Percentiles rank a stretch among this genome's conserved stretches.
phyloP scores from a whole-genome alignment of 139 green algal species.

The Coelastrella sp. region DNA sequence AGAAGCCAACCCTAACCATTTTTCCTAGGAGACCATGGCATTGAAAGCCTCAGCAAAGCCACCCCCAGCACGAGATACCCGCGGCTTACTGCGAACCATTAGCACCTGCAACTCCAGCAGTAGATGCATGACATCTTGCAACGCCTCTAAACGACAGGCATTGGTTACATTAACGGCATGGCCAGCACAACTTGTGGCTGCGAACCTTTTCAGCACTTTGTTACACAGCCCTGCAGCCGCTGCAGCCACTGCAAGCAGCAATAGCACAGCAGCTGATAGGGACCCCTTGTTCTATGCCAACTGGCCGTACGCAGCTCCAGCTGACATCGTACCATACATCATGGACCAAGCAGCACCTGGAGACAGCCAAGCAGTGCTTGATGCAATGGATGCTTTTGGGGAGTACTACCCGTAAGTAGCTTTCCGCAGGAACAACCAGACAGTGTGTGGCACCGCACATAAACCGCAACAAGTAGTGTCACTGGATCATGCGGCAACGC shows the following conservation, averaged over 20 bases:
- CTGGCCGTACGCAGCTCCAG: conserved; percentile 31
- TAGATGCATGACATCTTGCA: too few species aligned
- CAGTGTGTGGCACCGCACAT: too few species aligned
- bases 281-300: conserved; percentile 41
- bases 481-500: too few species aligned
- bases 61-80: too few species aligned
- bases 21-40: too few species aligned
- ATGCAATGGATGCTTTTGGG: conserved; percentile 39
- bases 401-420: conserved; percentile 43
- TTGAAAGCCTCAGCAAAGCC: too few species aligned
- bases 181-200: neutral
- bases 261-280: neutral
- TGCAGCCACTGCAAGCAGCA: neutral
- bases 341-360: conserved; percentile 18
- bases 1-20: too few species aligned
- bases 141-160: neutral
- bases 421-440: too few species aligned
- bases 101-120: too few species aligned
- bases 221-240: neutral
- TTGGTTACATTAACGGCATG: neutral
- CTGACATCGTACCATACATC: conserved; percentile 38
- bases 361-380: conserved; percentile 32
- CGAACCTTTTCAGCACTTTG: neutral
- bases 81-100: too few species aligned
- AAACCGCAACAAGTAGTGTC: too few species aligned